Evolutionary conservation across 2,329 filamentous ascomycete species (phyloP), one percentile per base, ranked within the genome.

Genomic region (Fonsecaea pedrosoi): DNA sequence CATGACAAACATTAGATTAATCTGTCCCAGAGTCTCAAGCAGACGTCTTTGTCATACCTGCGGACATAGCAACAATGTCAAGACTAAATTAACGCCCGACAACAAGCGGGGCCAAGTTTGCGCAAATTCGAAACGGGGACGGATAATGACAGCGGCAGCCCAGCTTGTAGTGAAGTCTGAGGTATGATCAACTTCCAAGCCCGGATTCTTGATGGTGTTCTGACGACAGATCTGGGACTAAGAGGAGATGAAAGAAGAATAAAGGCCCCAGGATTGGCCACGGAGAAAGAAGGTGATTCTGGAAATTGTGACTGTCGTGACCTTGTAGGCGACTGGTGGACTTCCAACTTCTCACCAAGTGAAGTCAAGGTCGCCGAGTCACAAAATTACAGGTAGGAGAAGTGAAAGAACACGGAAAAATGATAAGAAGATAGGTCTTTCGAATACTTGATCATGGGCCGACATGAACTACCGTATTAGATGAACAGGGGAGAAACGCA

Each of bases 31-130:
- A 56, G 48, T 15, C 25, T 8, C 8, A 6, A 13, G 10, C 34
- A n/a, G 35, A 13, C 1, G 6, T 34, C 7, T 30, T 56, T n/a
- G 15, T 15, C 21, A 8, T 61, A 53, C 60, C 60, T 55, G 60
- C 60, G 13, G 60, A 55, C 60, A 62, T 56, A 50, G 34, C 45
- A 50, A 50, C 18, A 25, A 50, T 50, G 18, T 48, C n/a, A 48
- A 18, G 42, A 48, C 42, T 21, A 21, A 21, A 10, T 42, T 18
- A 48, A 48, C 18, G 42, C 5, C 25, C 25, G 21, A 45, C 42
- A 21, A 48, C 42, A 21, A 10, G 42, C 42, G n/a, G 42, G n/a
- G 42, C 10, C n/a, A 21, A 18, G n/a, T 18, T 4, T 21, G n/a
- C 7, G 42, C 3, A 32, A 40, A 40, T 54, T 54, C 37, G 5